phyloP scores from a whole-genome alignment of 495 filamentous ascomycete species.

The Jackrogersella minutella region DNA sequence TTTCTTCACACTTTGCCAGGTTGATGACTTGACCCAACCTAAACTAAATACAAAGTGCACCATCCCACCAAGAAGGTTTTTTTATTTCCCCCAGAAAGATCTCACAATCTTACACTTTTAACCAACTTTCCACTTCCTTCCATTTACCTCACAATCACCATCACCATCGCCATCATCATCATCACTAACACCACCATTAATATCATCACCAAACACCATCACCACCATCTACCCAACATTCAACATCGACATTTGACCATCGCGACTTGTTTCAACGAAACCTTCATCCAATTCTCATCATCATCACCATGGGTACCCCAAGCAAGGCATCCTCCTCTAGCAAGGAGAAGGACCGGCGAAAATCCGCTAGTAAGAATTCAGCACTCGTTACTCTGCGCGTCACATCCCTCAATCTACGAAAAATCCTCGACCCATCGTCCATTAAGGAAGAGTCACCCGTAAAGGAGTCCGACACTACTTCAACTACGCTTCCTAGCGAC shows the following conservation, averaged over 20 bases:
- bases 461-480: conserved; percentile 42
- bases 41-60: conserved; percentile 41
- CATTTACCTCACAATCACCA: conserved; percentile 15
- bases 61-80: conserved; percentile 28
- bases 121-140: conserved; percentile 23
- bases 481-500: conserved; percentile 32
- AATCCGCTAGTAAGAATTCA: conserved; percentile 45
- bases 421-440: conserved; percentile 54
- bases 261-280: conserved; percentile 21
- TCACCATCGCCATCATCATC: not conserved
- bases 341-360: conserved; percentile 62
- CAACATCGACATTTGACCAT: conserved; percentile 13
- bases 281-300: conserved; percentile 14
- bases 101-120: conserved; percentile 18
- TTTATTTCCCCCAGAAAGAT: conserved; percentile 18
- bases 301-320: conserved; percentile 50
- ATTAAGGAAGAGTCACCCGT: conserved; percentile 53
- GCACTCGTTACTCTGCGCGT: conserved; percentile 51
- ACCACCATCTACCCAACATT: too few relatives aligned
- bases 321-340: conserved; percentile 50
- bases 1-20: conserved; percentile 36
- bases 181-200: not conserved
- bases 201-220: not conserved
- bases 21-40: conserved; percentile 40
- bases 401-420: conserved; percentile 49